A percentile compares a stretch with the other conserved stretches of the same genome.
Evolutionary conservation across 2,329 filamentous ascomycete genomes (phyloP).

Genomic region (Kalaharituber pfeilii): DNA sequence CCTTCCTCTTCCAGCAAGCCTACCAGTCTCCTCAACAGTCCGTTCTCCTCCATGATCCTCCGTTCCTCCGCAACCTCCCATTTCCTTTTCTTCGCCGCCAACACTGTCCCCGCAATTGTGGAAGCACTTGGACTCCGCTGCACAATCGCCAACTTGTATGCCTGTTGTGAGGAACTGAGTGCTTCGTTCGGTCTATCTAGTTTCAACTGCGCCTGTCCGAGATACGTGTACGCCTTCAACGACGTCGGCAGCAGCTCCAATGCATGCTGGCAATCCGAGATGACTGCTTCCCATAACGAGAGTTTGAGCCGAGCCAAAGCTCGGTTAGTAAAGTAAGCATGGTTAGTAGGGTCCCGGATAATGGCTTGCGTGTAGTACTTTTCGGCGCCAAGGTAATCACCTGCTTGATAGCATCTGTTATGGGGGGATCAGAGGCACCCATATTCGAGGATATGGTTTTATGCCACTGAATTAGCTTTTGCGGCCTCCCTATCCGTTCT

Average conservation of each 20-base stretch:
- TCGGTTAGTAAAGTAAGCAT: slow-evolving; percentile 73
- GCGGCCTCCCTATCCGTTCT: too few relatives aligned
- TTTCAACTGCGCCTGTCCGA: slow-evolving; percentile 66
- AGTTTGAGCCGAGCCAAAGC: slow-evolving; percentile 67
- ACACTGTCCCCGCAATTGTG: slow-evolving; percentile 54
- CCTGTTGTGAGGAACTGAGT: slow-evolving; percentile 48
- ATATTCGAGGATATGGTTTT: background rate
- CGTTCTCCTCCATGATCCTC: slow-evolving; percentile 38
- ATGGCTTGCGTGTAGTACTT: slow-evolving; percentile 60
- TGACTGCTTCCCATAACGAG: slow-evolving; percentile 52
- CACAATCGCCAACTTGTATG: slow-evolving; percentile 52
- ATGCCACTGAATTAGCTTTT: too few relatives aligned
- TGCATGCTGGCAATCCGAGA: slow-evolving; percentile 59
- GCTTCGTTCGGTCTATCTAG: slow-evolving; percentile 57
- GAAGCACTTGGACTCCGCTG: slow-evolving; percentile 49
- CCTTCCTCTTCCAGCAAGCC: slow-evolving; percentile 34
- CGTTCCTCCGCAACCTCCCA: slow-evolving; percentile 61
- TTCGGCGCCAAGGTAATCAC: slow-evolving; percentile 50
- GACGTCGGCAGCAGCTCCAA: slow-evolving; percentile 45
- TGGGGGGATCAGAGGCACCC: background rate
- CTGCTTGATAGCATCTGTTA: slow-evolving; percentile 40
- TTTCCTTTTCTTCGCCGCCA: slow-evolving; percentile 66
- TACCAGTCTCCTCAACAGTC: slow-evolving; percentile 44
- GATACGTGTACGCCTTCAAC: slow-evolving; percentile 67
- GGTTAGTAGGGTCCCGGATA: slow-evolving; percentile 57